Evolutionary conservation across 2,329 filamentous ascomycete species (phyloP), one percentile per base, ranked within the genome.

Genomic region (Sporothrix mexicana): DNA sequence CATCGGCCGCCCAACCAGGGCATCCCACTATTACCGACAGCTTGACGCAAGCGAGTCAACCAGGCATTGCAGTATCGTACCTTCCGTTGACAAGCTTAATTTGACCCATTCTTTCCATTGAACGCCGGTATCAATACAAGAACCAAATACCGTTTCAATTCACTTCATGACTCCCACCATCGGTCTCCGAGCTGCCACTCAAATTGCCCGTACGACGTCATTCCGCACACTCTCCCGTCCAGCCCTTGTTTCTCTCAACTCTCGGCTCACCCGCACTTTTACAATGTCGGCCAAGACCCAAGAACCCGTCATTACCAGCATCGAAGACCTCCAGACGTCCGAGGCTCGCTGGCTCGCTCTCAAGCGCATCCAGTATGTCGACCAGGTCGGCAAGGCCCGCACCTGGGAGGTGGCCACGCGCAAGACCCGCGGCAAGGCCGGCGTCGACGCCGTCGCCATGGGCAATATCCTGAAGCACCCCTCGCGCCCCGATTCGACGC

Each of bases 391-490:
- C 78, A 83, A 83, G 45, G 76, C 82, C 10, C 85, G 88, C 73
- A 86, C 84, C 3, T 91, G 88, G 88, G 89, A 91, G 78, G 87
- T 87, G 2, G 87, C 87, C 3, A 84, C 86, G 74, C 87, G 89
- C 71, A 85, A 86, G 74, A 91, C 88, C 0, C 85, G 88, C 25
- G 83, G 84, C 13, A 84, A 85, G 0, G 81, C 83, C 3, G 85
- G 84, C 73, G 86, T 90, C 73, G 89, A 91, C 75, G 88, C 87
- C 61, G 88, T 91, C 5, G 88, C 88, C 67, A 89, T 91, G 74
- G 85, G 88, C 71, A 89, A 89, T 70, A 84, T 91, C 74, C 82
- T 91, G 2, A 79, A 86, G 61, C 84, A 84, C 72, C 80, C 83
- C 3, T 78, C 79, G n/a, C 81, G 81, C 71, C 78, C 80, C 55